Base-by-base conservation (phyloP, 352 stramenopile genomes). In the Phytophthora aleatoria region DNA sequence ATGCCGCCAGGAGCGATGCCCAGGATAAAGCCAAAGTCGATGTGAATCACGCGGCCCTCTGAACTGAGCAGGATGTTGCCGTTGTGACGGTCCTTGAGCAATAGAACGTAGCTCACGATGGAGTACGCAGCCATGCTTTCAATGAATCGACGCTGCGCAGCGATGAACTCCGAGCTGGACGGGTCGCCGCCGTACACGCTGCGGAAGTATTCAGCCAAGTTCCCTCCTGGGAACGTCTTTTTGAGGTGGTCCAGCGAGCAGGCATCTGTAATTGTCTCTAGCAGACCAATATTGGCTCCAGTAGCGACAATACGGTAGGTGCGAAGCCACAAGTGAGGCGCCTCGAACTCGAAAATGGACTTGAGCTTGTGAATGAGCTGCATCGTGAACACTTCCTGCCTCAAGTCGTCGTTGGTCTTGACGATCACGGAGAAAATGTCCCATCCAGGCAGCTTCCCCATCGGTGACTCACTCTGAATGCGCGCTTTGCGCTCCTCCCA, bases 11-110 rank as follows among this genome's bases (percentile, higher is more conserved):
- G 97, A n/a, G 92, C 96, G 74, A 98, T 99, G 12, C 95, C 96
- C 56, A 99, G 88, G 39, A 99, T 97, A 75, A 99, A 99, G 9
- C 97, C 97, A 79, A 99, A 99, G 71, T 99, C 97, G 70, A 99
- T 99, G 79, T 99, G 96, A 63, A 99, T 97, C 36, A 99, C 79
- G 64, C 97, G 95, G 6, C 97, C 97, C 36, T 95, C 79, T 3
- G 85, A 94, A 71, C 97, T 96, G 50, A 99, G 92, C 81, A 99
- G 90, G 28, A 99, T 98, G 75, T 99, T 99, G 15, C 97, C 97
- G 62, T 99, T 99, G 89, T 99, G 97, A 1, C 97, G 89, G 76
- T 99, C 97, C 72, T 99, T 99, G 48, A 99, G 77, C 43, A 97
- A 77, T 15, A 99, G 73, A 24, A 99, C 76, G 64, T 99, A 99